Evolutionary conservation across 345 rosid species (phyloP).

Genomic region (Pistacia integerrima): DNA sequence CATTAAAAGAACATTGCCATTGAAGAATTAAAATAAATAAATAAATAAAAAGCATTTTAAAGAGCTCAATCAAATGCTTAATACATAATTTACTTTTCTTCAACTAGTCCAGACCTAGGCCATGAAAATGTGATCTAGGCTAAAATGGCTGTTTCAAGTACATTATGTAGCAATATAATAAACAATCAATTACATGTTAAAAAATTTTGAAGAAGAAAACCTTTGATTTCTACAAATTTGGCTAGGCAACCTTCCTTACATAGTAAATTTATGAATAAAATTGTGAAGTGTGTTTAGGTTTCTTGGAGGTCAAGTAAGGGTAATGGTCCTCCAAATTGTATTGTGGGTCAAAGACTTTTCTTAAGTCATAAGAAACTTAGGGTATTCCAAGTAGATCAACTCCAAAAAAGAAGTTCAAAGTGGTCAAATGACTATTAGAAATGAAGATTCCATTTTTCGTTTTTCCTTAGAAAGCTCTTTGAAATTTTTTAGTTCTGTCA

Average conservation of each 20-base stretch:
- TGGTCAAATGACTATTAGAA: no score
- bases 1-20: no score
- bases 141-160: background rate
- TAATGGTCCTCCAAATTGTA: background rate
- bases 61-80: no score
- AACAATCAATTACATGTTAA: background rate
- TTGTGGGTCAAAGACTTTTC: background rate
- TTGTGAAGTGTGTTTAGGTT: background rate
- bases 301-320: background rate
- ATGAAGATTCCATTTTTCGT: background rate
- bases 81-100: no score
- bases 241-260: background rate
- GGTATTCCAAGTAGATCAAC: background rate
- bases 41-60: no score
- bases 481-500: background rate
- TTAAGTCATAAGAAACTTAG: background rate
- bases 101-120: no score
- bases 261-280: background rate
- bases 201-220: background rate
- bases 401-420: background rate
- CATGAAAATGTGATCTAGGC: background rate
- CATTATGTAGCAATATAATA: background rate
- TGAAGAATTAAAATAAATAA: no score
- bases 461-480: background rate
- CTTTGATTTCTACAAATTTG: background rate